Base-by-base conservation (phyloP, 768 basidiomycete genomes). In the Termitomyces sp. region DNA sequence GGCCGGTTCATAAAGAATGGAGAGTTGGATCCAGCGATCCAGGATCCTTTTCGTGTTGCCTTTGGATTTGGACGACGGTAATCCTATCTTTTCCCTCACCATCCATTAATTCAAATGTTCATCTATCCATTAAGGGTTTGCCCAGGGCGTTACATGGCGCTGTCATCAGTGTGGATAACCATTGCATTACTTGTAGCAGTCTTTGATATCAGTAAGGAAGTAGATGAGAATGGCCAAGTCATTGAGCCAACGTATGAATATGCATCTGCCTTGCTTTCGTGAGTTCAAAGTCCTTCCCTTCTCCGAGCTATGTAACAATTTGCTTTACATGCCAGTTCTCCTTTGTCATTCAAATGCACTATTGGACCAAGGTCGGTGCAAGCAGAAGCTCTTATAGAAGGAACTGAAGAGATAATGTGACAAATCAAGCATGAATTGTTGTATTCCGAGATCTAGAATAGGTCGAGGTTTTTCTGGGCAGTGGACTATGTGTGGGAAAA, bases 141-240 rank as follows among this genome's bases (percentile, higher is more conserved):
- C 54, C 74, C 75, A 8, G 76, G 76, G 2, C 69, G 68, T 9
- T 60, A 68, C 24, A 67, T 77, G 61, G 76, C 73, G 1, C 67
- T 70, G 9, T 65, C 67, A 9, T 63, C 63, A 24, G 48, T 74
- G 15, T 77, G 65, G 68, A 65, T 76, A 22, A 63, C 69, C 0
- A 59, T 72, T 15, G 67, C 70, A 0, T 67, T 65, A 30, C 52
- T 76, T n/a, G 58, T 76, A 34, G 66, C 74, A 1, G 59, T 66
- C 3, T 72, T 74, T 55, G 61, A 72, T 30, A 67, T 78, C 42
- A 39, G 48, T 1, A 63, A 68, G 37, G 63, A 62, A 1, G 34
- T 60, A n/a, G 66, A 69, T 50, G 54, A 60, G n/a, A 34, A 64
- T 30, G 68, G 69, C 5, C 54, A 58, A 4, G 24, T 46, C 3